These are phyloP conservation scores for Aspergillus pseudotamarii DNA, from an alignment of 2,329 filamentous ascomycete species.

Conservation along the genomic window DNA sequence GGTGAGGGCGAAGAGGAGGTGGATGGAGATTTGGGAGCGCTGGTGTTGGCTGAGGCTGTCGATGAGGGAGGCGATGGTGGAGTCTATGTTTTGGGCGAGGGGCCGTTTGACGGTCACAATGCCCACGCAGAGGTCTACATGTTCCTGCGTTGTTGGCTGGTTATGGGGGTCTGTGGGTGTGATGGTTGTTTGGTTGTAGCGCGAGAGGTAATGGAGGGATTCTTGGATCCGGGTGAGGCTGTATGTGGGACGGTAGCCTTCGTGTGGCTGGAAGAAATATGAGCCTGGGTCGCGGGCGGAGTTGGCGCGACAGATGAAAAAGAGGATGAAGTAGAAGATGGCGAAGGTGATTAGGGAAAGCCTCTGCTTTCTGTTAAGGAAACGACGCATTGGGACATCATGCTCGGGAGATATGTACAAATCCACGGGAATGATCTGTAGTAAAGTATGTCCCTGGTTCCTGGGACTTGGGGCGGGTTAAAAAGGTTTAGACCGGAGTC, in stretches of 20 bases:
- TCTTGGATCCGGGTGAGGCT: slow-evolving; percentile 24
- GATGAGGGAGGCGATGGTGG: slow-evolving; percentile 48
- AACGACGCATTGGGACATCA: slow-evolving; percentile 13
- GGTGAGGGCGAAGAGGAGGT: slow-evolving; percentile 49
- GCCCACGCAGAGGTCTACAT: slow-evolving; percentile 43
- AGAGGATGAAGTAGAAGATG: slow-evolving; percentile 22
- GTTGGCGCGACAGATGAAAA: slow-evolving; percentile 22
- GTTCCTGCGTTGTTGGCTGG: slow-evolving; percentile 7
- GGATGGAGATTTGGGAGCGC: slow-evolving; percentile 44
- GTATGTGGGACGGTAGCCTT: slow-evolving; percentile 27
- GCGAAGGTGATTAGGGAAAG: slow-evolving; percentile 22
- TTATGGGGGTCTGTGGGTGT: not conserved
- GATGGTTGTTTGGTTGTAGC: slow-evolving; percentile 20
- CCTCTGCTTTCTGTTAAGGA: slow-evolving; percentile 24
- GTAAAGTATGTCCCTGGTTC: too few relatives aligned
- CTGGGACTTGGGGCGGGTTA: not conserved
- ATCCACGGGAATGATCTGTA: too few relatives aligned
- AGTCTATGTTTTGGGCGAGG: slow-evolving; percentile 43
- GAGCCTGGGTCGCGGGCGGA: slow-evolving; percentile 28
- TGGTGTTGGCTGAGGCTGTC: slow-evolving; percentile 45
- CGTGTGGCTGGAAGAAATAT: slow-evolving; percentile 24
- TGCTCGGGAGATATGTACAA: too few relatives aligned
- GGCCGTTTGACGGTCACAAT: slow-evolving; percentile 48
- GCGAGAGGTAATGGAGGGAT: slow-evolving; percentile 20
- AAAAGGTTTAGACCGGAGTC: not conserved